phyloP scores from a whole-genome alignment of 306 rosid genomes.

The Rosa chinensis region DNA sequence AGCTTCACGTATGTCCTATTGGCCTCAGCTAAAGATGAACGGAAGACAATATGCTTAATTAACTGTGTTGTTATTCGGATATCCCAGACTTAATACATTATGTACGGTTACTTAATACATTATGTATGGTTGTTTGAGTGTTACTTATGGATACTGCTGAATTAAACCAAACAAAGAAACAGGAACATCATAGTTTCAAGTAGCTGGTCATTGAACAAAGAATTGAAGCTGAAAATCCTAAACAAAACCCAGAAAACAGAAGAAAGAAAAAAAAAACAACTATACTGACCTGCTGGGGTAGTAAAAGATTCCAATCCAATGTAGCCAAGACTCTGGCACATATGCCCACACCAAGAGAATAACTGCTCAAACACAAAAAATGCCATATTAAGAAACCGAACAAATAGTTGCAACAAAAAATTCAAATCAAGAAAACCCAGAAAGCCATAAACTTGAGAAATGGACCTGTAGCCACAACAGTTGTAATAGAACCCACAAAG shows the following conservation, averaged over 20 bases:
- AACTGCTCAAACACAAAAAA: conserved; percentile 43
- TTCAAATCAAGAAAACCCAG: background rate
- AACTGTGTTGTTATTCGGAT: background rate
- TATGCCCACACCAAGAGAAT: conserved; percentile 92
- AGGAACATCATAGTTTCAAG: background rate
- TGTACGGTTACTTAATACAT: background rate
- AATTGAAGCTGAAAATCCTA: background rate
- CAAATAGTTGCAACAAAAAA: background rate
- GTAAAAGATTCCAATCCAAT: conserved; percentile 75
- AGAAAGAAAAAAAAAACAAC: background rate
- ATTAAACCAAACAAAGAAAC: background rate
- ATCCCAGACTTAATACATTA: background rate
- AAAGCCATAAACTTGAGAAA: background rate
- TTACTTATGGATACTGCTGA: background rate
- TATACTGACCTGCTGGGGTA: conserved; percentile 77
- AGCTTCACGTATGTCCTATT: background rate
- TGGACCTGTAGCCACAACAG: conserved; percentile 72
- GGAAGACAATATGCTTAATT: background rate
- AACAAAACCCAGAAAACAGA: conserved; percentile 18
- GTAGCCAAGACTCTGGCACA: conserved; percentile 87
- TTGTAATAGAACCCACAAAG: conserved; percentile 83
- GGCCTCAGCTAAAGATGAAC: background rate
- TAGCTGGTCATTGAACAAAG: background rate
- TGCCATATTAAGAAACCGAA: background rate
- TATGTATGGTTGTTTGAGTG: background rate